Conservation (phyloP, 108 stramenopile genomes). For the Hondaea fermentalgiana region DNA sequence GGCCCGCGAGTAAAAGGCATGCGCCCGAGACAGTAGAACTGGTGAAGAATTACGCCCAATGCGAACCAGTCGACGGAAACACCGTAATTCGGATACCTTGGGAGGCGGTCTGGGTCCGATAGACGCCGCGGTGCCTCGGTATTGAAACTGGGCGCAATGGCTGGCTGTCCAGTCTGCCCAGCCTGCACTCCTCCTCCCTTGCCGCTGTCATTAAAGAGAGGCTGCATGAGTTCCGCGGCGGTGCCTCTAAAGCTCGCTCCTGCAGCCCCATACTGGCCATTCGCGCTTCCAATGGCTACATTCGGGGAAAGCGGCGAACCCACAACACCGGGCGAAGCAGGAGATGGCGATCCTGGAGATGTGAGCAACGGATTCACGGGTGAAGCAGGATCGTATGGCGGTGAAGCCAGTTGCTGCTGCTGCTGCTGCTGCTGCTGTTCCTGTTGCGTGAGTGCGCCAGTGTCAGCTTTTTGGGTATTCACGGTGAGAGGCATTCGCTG, state of each 20-base stretch:
- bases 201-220: background rate
- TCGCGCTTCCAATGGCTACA: background rate
- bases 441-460: too few relatives aligned
- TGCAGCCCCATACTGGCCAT: background rate
- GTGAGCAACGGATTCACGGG: background rate
- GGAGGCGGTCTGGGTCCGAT: background rate
- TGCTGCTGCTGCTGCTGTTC: too few relatives aligned
- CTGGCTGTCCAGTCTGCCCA: too few relatives aligned
- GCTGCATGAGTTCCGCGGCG: background rate
- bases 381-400: too few relatives aligned
- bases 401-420: too few relatives aligned
- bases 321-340: background rate
- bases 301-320: background rate
- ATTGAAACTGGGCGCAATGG: too few relatives aligned
- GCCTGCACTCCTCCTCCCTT: background rate
- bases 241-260: background rate
- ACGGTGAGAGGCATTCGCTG: too few relatives aligned
- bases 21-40: background rate
- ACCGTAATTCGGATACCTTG: background rate
- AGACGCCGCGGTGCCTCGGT: background rate
- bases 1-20: background rate
- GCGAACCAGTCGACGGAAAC: conserved; percentile 1
- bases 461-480: too few relatives aligned
- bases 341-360: background rate
- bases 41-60: background rate